A percentile compares a stretch with the other conserved stretches of the same genome.
phyloP scores from a whole-genome alignment of 2,329 filamentous ascomycete species.

The Fonsecaea erecta region DNA sequence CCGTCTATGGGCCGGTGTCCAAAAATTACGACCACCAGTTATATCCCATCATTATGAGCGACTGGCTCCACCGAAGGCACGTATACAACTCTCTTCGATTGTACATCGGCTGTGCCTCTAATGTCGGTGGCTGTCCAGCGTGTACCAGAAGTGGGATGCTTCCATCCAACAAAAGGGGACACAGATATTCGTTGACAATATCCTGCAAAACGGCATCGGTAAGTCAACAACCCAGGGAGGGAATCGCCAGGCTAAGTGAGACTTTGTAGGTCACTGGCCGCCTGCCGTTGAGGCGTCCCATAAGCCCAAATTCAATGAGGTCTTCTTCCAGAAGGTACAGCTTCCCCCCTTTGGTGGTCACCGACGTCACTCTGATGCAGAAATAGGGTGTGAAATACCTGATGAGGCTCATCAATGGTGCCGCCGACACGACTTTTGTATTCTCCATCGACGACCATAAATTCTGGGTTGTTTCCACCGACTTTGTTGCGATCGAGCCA shows the following conservation, averaged over 20 bases:
- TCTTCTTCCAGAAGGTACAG: constrained; percentile 8
- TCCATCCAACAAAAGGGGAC: neutral
- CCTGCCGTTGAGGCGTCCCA: neutral
- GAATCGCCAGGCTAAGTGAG: neutral
- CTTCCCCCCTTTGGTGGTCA: neutral
- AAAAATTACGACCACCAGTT: constrained; percentile 3
- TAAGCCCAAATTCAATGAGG: constrained; percentile 3
- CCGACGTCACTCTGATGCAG: neutral
- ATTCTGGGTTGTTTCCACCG: constrained; percentile 7
- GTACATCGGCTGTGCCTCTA: neutral
- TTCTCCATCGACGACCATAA: constrained; percentile 19
- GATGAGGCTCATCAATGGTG: constrained; percentile 12
- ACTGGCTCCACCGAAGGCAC: constrained; percentile 9
- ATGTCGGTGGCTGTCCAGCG: neutral
- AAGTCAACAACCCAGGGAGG: neutral
- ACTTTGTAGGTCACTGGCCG: constrained; percentile 1
- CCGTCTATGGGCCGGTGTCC: constrained; percentile 7
- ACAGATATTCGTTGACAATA: constrained; percentile 5
- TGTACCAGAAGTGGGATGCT: constrained; percentile 2
- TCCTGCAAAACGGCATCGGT: constrained; percentile 11
- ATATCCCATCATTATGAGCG: constrained; percentile 7
- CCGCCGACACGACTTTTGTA: constrained; percentile 10
- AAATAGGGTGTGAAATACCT: constrained; percentile 8
- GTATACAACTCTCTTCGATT: neutral
- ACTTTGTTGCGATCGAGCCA: constrained; percentile 17